Percentiles rank a stretch among this genome's conserved stretches.
These are phyloP conservation scores for Triticum dicoccoides DNA, from an alignment of 176 grass and related monocot genomes.

Conservation along the genomic window DNA sequence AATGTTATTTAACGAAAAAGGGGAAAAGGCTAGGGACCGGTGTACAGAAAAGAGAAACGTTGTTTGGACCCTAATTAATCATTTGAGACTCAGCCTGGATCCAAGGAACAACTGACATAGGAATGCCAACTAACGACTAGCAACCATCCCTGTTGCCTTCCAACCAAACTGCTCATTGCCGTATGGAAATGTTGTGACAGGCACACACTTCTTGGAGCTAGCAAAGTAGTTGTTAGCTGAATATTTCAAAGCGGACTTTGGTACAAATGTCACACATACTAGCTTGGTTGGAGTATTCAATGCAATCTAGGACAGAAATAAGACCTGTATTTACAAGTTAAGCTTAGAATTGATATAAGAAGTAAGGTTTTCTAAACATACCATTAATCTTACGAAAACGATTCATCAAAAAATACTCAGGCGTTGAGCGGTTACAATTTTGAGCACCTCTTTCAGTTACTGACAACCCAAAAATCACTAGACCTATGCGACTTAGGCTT, in stretches of 20 bases:
- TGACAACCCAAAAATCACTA: too few relatives aligned
- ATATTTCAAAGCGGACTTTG: background rate
- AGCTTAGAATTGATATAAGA: background rate
- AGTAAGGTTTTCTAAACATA: background rate
- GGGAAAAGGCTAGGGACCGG: too few relatives aligned
- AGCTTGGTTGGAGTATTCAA: background rate
- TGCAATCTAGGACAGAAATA: background rate
- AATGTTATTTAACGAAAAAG: too few relatives aligned
- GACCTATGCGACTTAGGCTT: too few relatives aligned
- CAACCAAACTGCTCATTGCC: slow-evolving; percentile 46
- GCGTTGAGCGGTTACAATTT: too few relatives aligned
- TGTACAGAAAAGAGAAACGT: too few relatives aligned
- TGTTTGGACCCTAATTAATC: slow-evolving; percentile 34
- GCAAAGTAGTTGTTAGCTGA: background rate
- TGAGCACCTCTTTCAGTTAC: too few relatives aligned
- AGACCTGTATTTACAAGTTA: background rate
- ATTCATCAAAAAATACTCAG: background rate
- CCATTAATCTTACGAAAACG: background rate
- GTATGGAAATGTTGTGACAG: slow-evolving; percentile 30
- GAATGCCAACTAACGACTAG: slow-evolving; percentile 38
- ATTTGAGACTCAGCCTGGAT: slow-evolving; percentile 51
- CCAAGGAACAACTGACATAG: slow-evolving; percentile 36
- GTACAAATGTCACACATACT: slow-evolving; percentile 2
- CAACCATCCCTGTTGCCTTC: slow-evolving; percentile 45
- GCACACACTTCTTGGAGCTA: slow-evolving; percentile 13